Base-by-base conservation (phyloP, 75 land plant species). In the Picea sitchensis region DNA sequence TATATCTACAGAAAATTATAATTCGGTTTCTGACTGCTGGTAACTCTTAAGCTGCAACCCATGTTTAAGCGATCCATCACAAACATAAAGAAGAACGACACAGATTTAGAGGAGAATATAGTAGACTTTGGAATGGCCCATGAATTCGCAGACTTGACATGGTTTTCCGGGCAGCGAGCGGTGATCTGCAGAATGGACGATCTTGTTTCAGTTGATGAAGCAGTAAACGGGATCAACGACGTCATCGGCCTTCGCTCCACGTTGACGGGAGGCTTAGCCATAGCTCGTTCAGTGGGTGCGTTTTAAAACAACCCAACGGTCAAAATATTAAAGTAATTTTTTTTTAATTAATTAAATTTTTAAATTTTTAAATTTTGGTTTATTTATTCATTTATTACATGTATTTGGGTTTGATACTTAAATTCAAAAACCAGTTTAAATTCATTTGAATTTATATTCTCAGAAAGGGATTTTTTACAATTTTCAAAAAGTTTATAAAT, bases 91-190 rank as follows among this genome's bases (percentile, higher is more conserved):
- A 78, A 81, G 59, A 32, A 41, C 62, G 91, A 91, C 76, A 26
- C 60, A n/a, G 80, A 81, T 38, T 81, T 91, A 77, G 88, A 75
- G 14, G 90, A 82, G 23, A 65, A 73, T 80, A 84, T 83, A 0
- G 44, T 56, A 4, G 80, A 47, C 36, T 84, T 90, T 67, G 95
- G 90, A 38, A 72, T 14, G 0, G 41, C 78, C 26, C 85, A 91
- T 72, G 94, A 94, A 83, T 94, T 90, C 62, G 96, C 83, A 9
- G 94, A 94, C 78, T 77, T 94, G 11, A 82, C 31, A 7, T 94
- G 96, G 96, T 88, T 84, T 62, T 90, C 94, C 5, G 82, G 88
- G 38, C 85, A 88, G 79, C 21, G 81, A 3, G 71, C 85, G 61
- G 92, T 69, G 9, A 65, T 90, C 20, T 94, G 85, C 63, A 83